Evolutionary conservation across 2,329 filamentous ascomycete species (phyloP).

Genomic region (Fusarium nodosum): DNA sequence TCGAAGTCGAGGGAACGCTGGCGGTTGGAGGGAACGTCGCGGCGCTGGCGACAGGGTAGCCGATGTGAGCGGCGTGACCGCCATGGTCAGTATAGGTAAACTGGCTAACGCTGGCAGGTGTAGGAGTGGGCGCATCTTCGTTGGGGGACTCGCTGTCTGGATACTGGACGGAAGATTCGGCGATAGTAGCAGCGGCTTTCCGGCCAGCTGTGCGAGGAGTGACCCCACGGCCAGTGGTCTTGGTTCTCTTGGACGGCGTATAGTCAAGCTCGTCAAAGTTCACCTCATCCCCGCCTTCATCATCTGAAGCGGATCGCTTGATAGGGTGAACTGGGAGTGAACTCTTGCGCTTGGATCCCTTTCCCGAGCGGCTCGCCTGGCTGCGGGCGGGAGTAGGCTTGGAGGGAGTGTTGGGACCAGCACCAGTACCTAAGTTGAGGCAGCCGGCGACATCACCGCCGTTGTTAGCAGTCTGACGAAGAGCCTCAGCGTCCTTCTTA

Average conservation of each 20-base stretch:
- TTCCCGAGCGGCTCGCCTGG: slow-evolving; percentile 45
- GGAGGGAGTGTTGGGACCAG: slow-evolving; percentile 51
- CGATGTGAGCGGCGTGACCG: background rate
- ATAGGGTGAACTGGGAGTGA: slow-evolving; percentile 35
- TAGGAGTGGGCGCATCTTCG: slow-evolving; percentile 34
- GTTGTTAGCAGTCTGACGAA: slow-evolving; percentile 60
- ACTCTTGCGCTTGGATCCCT: slow-evolving; percentile 49
- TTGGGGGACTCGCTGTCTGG: slow-evolving; percentile 51
- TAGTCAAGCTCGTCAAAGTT: slow-evolving; percentile 54
- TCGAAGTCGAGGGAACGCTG: slow-evolving; percentile 18
- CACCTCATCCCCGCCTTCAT: slow-evolving; percentile 49
- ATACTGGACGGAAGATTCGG: slow-evolving; percentile 48
- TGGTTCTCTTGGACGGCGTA: slow-evolving; percentile 56
- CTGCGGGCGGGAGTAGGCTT: slow-evolving; percentile 46
- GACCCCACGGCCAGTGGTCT: slow-evolving; percentile 45
- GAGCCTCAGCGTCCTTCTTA: slow-evolving; percentile 65
- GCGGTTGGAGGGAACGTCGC: slow-evolving; percentile 3
- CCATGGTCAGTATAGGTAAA: background rate
- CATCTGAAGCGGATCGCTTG: slow-evolving; percentile 49
- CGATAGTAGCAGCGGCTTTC: slow-evolving; percentile 54
- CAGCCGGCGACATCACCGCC: slow-evolving; percentile 62
- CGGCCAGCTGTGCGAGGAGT: slow-evolving; percentile 53
- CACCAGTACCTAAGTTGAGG: slow-evolving; percentile 50
- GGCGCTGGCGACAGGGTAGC: background rate
- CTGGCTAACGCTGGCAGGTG: slow-evolving; percentile 12